A percentile compares a stretch with the other conserved stretches of the same genome.
These are phyloP conservation scores for Lasiosphaeris hirsuta DNA, from an alignment of 495 filamentous ascomycete genomes.

Conservation along the genomic window DNA sequence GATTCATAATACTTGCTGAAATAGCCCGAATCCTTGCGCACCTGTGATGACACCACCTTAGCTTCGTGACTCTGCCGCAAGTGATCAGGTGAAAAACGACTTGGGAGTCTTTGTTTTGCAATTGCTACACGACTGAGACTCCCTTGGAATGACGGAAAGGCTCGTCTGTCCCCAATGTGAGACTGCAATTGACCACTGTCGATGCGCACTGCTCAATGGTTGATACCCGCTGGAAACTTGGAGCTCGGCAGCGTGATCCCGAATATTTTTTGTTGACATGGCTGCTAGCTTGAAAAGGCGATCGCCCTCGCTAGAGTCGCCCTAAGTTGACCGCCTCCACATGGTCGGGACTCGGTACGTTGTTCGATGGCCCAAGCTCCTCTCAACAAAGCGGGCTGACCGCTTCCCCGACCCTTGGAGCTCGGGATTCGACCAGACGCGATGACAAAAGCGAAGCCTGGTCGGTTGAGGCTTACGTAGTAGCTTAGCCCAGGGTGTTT, in stretches of 20 bases:
- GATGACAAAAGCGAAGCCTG: not conserved
- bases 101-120: no score
- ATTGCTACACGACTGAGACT: no score
- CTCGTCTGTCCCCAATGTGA: no score
- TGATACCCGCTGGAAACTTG: no score
- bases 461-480: not conserved
- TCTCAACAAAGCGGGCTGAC: constrained; percentile 24
- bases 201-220: no score
- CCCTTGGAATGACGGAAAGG: no score
- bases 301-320: not conserved
- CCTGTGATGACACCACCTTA: no score
- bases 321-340: constrained; percentile 18
- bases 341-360: constrained; percentile 7
- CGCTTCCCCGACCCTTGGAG: not conserved
- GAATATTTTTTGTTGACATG: constrained; percentile 6
- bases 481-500: not conserved
- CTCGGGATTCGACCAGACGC: not conserved
- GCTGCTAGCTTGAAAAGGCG: not conserved
- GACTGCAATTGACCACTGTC: no score
- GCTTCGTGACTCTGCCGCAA: no score
- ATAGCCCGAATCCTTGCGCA: no score
- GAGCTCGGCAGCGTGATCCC: not conserved
- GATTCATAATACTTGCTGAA: no score
- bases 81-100: no score
- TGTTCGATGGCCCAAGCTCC: constrained; percentile 26